Percentiles rank a stretch among this genome's conserved stretches.
phyloP scores from a whole-genome alignment of 805 yeast genomes.

The Kazachstania psychrophila region DNA sequence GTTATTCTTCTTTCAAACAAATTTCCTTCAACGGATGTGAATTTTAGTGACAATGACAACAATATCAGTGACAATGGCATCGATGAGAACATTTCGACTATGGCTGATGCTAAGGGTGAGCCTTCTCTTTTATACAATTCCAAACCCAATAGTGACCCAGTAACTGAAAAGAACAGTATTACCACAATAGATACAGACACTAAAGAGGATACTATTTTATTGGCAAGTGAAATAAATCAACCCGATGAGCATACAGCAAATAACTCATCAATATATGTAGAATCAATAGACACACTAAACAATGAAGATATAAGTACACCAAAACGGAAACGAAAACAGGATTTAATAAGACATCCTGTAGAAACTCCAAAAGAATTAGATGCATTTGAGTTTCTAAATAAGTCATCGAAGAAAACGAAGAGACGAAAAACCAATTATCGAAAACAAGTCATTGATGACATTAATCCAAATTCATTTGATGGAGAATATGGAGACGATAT shows the following conservation, averaged over 20 bases:
- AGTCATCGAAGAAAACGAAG: slow-evolving; percentile 6
- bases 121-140: too few species aligned
- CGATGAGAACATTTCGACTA: not conserved
- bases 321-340: not conserved
- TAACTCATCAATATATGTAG: too few species aligned
- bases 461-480: not conserved
- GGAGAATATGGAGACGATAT: slow-evolving; percentile 1
- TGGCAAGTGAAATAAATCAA: too few species aligned
- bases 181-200: too few species aligned
- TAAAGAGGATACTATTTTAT: too few species aligned
- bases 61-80: not conserved
- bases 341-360: not conserved
- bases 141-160: too few species aligned
- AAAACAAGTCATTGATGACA: slow-evolving; percentile 1
- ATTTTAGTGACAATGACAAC: slow-evolving; percentile 18
- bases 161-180: too few species aligned
- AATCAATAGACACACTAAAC: too few species aligned
- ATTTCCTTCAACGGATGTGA: slow-evolving; percentile 3
- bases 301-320: not conserved
- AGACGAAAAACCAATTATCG: slow-evolving; percentile 12
- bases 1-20: slow-evolving; percentile 1
- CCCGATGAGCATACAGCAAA: too few species aligned
- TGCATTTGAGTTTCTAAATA: slow-evolving; percentile 20
- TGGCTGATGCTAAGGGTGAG: not conserved
- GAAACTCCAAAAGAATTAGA: slow-evolving; percentile 4